Evolutionary conservation across 345 rosid species (phyloP).

Genomic region (Dimocarpus longan): DNA sequence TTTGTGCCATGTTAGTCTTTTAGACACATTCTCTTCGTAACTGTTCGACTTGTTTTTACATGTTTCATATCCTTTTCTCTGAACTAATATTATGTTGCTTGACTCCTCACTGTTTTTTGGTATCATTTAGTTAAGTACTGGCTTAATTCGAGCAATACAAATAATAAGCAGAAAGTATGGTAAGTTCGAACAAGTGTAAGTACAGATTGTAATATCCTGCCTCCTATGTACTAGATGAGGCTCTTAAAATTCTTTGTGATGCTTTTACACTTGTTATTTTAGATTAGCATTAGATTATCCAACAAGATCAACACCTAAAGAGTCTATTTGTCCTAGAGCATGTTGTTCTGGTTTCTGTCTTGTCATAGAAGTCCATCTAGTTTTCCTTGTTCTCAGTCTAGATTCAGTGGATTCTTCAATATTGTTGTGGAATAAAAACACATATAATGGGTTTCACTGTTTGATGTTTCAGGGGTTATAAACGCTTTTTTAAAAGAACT

Average conservation of each 20-base stretch:
- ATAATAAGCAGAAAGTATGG: not conserved
- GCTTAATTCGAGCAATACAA: not conserved
- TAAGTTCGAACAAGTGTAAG: not conserved
- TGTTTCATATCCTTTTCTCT: not conserved
- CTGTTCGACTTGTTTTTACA: not conserved
- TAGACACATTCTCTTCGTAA: not conserved
- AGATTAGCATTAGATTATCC: not conserved
- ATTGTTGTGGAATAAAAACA: conserved; percentile 4
- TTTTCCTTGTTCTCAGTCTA: conserved; percentile 19
- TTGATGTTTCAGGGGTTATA: conserved; percentile 71
- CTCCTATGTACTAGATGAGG: not conserved
- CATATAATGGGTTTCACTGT: conserved; percentile 7
- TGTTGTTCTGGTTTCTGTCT: not conserved
- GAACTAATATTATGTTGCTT: not conserved
- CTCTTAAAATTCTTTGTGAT: not conserved
- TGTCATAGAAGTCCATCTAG: not conserved
- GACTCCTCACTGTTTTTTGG: not conserved
- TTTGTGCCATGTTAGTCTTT: not conserved
- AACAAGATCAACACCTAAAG: not conserved
- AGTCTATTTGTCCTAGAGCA: not conserved
- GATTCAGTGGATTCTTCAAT: conserved; percentile 11
- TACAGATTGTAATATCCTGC: not conserved
- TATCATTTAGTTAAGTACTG: not conserved
- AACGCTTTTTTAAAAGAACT: conserved; percentile 74
- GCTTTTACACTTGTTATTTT: not conserved